A percentile compares a stretch with the other conserved stretches of the same genome.
Conservation (phyloP, 768 basidiomycete species). For the Crassisporium funariophilum region DNA sequence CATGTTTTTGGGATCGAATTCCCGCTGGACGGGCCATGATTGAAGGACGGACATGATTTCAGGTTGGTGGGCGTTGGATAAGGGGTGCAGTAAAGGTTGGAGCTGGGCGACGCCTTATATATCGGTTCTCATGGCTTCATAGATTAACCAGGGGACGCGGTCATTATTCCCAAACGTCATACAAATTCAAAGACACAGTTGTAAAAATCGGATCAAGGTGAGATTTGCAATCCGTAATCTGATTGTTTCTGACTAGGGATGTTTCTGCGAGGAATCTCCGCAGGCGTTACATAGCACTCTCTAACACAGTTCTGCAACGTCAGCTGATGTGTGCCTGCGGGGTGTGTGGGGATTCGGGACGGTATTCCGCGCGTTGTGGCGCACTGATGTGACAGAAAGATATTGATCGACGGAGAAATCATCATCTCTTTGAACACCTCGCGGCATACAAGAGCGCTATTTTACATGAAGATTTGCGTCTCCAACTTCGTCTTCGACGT, state of each 20-base stretch:
- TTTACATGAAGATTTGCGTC: background rate
- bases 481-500: conserved; percentile 54
- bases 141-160: too few relatives aligned
- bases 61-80: conserved; percentile 1
- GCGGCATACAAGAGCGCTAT: too few relatives aligned
- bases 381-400: too few relatives aligned
- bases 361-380: too few relatives aligned
- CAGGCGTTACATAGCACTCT: background rate
- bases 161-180: conserved; percentile 4
- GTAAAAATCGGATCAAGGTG: conserved; percentile 1
- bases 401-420: too few relatives aligned
- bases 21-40: conserved; percentile 28
- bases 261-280: conserved; percentile 1
- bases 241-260: background rate
- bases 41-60: conserved; percentile 18
- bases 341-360: too few relatives aligned
- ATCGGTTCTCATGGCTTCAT: too few relatives aligned
- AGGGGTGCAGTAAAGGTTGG: too few relatives aligned
- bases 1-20: conserved; percentile 59
- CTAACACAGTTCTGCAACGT: too few relatives aligned
- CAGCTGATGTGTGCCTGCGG: too few relatives aligned
- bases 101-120: too few relatives aligned
- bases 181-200: background rate
- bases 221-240: background rate
- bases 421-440: too few relatives aligned